A percentile compares a stretch with the other conserved stretches of the same genome.
Conservation (phyloP, 306 rosid genomes). For the Delonix regia region DNA sequence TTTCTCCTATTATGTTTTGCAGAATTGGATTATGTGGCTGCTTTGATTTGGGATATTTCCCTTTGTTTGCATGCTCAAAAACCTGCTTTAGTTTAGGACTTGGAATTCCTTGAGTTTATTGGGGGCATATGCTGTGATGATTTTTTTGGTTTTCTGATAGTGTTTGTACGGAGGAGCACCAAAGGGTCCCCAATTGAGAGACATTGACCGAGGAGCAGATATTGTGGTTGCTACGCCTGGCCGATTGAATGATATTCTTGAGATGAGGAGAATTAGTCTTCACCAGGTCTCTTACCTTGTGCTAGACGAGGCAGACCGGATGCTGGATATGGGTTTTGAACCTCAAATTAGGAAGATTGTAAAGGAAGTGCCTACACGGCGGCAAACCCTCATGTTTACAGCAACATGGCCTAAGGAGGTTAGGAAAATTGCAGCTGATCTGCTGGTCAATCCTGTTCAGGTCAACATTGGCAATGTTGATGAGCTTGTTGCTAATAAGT, state of each 20-base stretch:
- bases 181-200: constrained; percentile 98
- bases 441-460: constrained; percentile 88
- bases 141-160: constrained; percentile 40
- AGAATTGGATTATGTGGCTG: neutral
- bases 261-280: constrained; percentile 92
- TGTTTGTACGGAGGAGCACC: constrained; percentile 99
- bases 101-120: constrained; percentile 10
- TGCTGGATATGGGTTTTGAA: constrained; percentile 99
- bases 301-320: constrained; percentile 97
- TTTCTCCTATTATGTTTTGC: neutral
- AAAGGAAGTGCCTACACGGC: constrained; percentile 88
- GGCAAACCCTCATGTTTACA: constrained; percentile 98
- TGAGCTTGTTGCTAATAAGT: constrained; percentile 95
- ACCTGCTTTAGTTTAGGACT: neutral
- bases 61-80: neutral
- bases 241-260: constrained; percentile 98
- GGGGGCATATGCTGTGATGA: neutral
- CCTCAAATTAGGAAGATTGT: constrained; percentile 99
- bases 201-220: constrained; percentile 89
- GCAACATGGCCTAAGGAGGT: constrained; percentile 99
- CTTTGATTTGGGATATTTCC: neutral
- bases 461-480: constrained; percentile 97
- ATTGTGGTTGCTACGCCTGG: constrained; percentile 99
- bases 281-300: constrained; percentile 93
- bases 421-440: constrained; percentile 95